Evolutionary conservation across 1,284 basidiomycete genomes (phyloP).

Genomic region (Earliella scabrosa): DNA sequence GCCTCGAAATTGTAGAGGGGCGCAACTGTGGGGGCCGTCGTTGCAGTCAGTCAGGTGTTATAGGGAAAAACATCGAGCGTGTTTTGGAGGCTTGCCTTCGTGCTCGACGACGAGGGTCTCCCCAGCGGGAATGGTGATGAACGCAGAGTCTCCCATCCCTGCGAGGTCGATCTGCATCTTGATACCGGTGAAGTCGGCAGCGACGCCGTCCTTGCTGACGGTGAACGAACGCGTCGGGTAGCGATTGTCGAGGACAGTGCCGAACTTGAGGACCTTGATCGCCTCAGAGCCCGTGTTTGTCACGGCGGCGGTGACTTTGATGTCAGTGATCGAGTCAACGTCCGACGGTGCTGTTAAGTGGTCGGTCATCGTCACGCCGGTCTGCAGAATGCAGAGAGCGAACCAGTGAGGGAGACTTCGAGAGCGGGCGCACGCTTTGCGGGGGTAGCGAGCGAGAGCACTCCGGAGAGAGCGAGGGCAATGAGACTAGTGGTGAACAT

Average conservation of each 20-base stretch:
- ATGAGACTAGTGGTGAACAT: slow-evolving; percentile 23
- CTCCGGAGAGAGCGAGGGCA: slow-evolving; percentile 19
- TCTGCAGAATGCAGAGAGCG: background rate
- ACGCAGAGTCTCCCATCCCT: slow-evolving; percentile 42
- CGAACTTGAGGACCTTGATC: slow-evolving; percentile 46
- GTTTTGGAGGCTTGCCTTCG: slow-evolving; percentile 37
- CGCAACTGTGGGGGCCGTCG: slow-evolving; percentile 11
- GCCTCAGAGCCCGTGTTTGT: slow-evolving; percentile 43
- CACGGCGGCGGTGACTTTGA: slow-evolving; percentile 44
- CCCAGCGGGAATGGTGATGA: slow-evolving; percentile 43
- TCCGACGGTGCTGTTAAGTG: slow-evolving; percentile 22
- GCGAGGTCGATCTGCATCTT: slow-evolving; percentile 45
- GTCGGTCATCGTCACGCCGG: too few relatives aligned
- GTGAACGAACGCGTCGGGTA: slow-evolving; percentile 49
- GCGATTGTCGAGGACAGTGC: slow-evolving; percentile 47
- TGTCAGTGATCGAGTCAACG: slow-evolving; percentile 42
- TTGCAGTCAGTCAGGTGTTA: background rate
- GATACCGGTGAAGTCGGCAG: slow-evolving; percentile 46
- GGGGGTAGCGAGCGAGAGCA: slow-evolving; percentile 24
- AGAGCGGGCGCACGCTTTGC: slow-evolving; percentile 23
- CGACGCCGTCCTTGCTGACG: slow-evolving; percentile 44
- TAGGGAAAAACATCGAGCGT: too few relatives aligned
- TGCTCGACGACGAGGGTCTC: slow-evolving; percentile 44
- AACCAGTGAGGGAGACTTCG: slow-evolving; percentile 31
- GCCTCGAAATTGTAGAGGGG: slow-evolving; percentile 29